Evolutionary conservation across 2,329 filamentous ascomycete genomes (phyloP).

Genomic region (Conoideocrella luteorostrata): DNA sequence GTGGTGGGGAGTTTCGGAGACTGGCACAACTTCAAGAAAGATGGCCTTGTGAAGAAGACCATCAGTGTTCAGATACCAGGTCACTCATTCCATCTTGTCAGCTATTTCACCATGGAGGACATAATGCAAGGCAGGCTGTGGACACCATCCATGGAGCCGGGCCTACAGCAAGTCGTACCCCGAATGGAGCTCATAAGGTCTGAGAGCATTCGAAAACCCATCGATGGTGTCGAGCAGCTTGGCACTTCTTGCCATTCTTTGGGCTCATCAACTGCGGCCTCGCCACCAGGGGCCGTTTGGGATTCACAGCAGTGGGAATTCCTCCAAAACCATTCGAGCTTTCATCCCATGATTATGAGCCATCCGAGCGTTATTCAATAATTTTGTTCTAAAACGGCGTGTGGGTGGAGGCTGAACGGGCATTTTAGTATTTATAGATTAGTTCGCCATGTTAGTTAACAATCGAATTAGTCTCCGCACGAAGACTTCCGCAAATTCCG

Average conservation of each 20-base stretch:
- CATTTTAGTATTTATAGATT: no score
- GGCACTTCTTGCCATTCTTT: neutral
- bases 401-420: no score
- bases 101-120: slow-evolving; percentile 78
- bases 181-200: slow-evolving; percentile 5
- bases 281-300: slow-evolving; percentile 2
- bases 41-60: slow-evolving; percentile 83
- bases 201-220: slow-evolving; percentile 6
- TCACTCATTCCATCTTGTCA: slow-evolving; percentile 75
- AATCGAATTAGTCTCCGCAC: neutral
- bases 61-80: slow-evolving; percentile 71
- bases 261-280: neutral
- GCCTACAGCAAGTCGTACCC: slow-evolving; percentile 2
- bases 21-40: slow-evolving; percentile 77
- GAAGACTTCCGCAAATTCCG: neutral
- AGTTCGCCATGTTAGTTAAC: no score
- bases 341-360: slow-evolving; percentile 6
- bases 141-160: slow-evolving; percentile 2
- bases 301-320: slow-evolving; percentile 7
- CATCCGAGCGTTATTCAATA: neutral
- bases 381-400: no score
- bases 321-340: slow-evolving; percentile 1
- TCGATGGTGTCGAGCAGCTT: slow-evolving; percentile 3
- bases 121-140: slow-evolving; percentile 4
- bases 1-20: slow-evolving; percentile 70